These are phyloP conservation scores for Basipetospora sp. DNA, from an alignment of 2,329 filamentous ascomycete species.

Conservation along the genomic window DNA sequence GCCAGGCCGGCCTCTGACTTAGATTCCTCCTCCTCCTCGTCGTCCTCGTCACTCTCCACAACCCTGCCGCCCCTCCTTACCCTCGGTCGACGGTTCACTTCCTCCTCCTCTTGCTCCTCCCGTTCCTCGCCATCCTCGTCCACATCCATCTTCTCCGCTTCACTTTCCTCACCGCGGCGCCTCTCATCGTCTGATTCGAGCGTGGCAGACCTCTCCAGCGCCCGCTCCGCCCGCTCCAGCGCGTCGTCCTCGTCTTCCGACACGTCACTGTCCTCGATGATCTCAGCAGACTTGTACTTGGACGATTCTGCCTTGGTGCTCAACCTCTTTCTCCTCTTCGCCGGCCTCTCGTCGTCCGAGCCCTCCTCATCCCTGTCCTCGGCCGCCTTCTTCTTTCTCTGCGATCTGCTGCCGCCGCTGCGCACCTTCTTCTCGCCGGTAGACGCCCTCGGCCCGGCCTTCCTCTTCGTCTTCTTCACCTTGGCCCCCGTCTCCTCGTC, in stretches of 20 bases:
- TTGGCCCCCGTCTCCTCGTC: conserved; percentile 72
- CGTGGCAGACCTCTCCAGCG: conserved; percentile 13
- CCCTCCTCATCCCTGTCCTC: conserved; percentile 26
- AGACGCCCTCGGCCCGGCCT: conserved; percentile 22
- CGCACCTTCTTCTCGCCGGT: conserved; percentile 28
- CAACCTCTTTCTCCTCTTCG: conserved; percentile 25
- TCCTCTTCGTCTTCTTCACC: conserved; percentile 57
- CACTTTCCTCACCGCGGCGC: conserved; percentile 13
- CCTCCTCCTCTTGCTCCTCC: conserved; percentile 35
- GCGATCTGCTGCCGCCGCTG: conserved; percentile 24
- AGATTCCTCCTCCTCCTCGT: conserved; percentile 17
- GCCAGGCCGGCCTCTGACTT: conserved; percentile 9
- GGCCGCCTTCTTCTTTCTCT: conserved; percentile 37
- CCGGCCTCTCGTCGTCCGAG: conserved; percentile 27
- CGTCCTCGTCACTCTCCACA: conserved; percentile 41
- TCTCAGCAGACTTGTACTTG: conserved; percentile 78
- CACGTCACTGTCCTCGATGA: conserved; percentile 64
- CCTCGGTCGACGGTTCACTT: conserved; percentile 26
- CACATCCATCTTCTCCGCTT: conserved; percentile 37
- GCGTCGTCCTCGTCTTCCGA: conserved; percentile 26
- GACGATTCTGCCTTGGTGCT: conserved; percentile 26
- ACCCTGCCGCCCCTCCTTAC: conserved; percentile 38
- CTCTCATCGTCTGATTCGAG: conserved; percentile 14
- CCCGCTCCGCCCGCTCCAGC: conserved; percentile 17
- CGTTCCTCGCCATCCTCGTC: conserved; percentile 24